Conservation (phyloP, 2,329 filamentous ascomycete genomes). For the Colletotrichum orchidophilum region DNA sequence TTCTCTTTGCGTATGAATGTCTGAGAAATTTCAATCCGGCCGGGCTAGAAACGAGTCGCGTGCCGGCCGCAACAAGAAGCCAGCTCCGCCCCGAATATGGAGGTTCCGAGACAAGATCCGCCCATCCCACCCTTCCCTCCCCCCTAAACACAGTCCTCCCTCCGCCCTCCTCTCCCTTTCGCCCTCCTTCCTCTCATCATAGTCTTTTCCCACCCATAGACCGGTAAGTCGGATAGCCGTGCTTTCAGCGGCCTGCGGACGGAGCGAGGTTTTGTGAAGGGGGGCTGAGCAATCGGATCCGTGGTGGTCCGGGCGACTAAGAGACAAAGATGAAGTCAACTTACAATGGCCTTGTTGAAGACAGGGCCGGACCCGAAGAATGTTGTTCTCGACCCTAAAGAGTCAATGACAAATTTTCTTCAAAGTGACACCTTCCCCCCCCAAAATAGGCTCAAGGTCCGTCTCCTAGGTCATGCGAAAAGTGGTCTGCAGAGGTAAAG, state of each 20-base stretch:
- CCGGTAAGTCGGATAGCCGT: slow-evolving; percentile 15
- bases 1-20: slow-evolving; percentile 17
- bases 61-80: slow-evolving; percentile 23
- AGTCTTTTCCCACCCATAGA: background rate
- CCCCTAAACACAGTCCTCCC: background rate
- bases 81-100: slow-evolving; percentile 25
- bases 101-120: slow-evolving; percentile 27
- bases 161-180: background rate
- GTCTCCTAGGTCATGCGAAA: background rate
- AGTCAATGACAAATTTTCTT: slow-evolving; percentile 5
- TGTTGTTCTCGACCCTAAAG: background rate
- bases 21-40: background rate
- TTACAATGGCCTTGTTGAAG: slow-evolving; percentile 27
- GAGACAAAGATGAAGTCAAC: slow-evolving; percentile 2
- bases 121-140: background rate
- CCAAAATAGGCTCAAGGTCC: background rate
- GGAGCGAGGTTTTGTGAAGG: background rate
- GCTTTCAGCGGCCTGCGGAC: slow-evolving; percentile 10
- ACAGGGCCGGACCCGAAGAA: background rate
- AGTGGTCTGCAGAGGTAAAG: background rate
- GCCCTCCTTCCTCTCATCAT: background rate
- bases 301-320: slow-evolving; percentile 26
- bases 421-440: background rate
- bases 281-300: slow-evolving; percentile 11
- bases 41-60: slow-evolving; percentile 14